Conservation (phyloP, 129 eudicot species). For the Artemisia annua region DNA sequence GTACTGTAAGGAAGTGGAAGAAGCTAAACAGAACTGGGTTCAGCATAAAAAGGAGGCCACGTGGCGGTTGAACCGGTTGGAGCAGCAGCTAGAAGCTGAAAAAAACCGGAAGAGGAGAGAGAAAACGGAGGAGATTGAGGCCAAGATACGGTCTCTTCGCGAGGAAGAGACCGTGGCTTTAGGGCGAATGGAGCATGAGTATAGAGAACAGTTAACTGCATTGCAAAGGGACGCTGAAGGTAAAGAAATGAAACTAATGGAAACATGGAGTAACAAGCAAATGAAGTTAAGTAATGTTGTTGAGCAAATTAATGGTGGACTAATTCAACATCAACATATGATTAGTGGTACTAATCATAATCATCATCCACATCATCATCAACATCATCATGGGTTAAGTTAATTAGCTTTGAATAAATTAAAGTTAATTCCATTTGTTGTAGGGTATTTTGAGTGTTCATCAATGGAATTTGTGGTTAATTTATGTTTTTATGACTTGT, state of each 20-base stretch:
- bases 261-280: slow-evolving; percentile 54
- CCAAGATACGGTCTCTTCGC: slow-evolving; percentile 46
- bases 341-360: slow-evolving; percentile 34
- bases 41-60: slow-evolving; percentile 65
- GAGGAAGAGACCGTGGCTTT: slow-evolving; percentile 56
- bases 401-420: background rate
- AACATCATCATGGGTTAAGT: slow-evolving; percentile 11
- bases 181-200: slow-evolving; percentile 54
- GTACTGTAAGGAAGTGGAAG: slow-evolving; percentile 61
- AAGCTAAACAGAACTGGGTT: slow-evolving; percentile 58
- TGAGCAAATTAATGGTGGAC: slow-evolving; percentile 44
- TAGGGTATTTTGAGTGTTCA: slow-evolving; percentile 20
- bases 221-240: slow-evolving; percentile 65
- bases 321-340: slow-evolving; percentile 40
- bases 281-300: slow-evolving; percentile 49
- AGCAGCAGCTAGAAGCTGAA: slow-evolving; percentile 62
- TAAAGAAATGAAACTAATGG: slow-evolving; percentile 57
- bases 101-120: slow-evolving; percentile 52
- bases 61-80: slow-evolving; percentile 69
- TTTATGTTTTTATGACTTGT: slow-evolving; percentile 23
- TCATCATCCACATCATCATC: slow-evolving; percentile 22
- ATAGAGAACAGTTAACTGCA: slow-evolving; percentile 48
- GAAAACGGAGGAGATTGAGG: slow-evolving; percentile 61
- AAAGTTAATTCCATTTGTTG: slow-evolving; percentile 13
- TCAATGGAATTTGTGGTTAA: slow-evolving; percentile 26